Base-by-base conservation (phyloP, 2,329 filamentous ascomycete species). In the Cladosporium sp. region DNA sequence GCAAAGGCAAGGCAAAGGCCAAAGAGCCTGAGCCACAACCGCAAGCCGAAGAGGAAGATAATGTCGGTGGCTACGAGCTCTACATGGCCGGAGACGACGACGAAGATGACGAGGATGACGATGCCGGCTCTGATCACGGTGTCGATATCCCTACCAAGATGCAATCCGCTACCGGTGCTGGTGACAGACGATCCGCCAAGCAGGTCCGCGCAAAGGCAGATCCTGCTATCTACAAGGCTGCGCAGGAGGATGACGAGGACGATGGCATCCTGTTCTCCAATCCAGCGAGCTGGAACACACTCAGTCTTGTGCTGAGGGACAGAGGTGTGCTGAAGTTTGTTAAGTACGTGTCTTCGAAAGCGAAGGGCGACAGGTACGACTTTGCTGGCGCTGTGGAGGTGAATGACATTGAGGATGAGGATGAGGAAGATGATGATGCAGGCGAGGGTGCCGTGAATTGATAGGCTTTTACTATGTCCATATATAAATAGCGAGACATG, bases 301-400 rank as follows among this genome's bases (percentile, higher is more conserved):
- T 99, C 78, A 92, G 88, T 64, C 85, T 99, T 64, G 94, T 97
- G 34, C 78, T 97, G 65, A 84, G 94, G 59, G 94, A 99, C 72
- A 86, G 84, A 65, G 92, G 90, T 14, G 88, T 89, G 14, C 80
- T 99, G 70, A 88, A 90, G 72, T 99, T 99, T 72, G 92, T 97
- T 69, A 99, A 97, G 79, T 99, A 97, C 73, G 88, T 99, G 20
- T 95, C 89, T 74, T 81, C 81, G 60, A 84, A 82, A 52, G 94
- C 94, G 7, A 84, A 84, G 69, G 94, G 94, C 0, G 94, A 97
- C 75, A 82, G 94, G 43, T 97, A 92, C 91, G 94, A 99, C 76
- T 81, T 97, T 51, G 88, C 85, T 49, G 94, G 86, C 0, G 85
- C 86, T 36, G 90, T 89, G 72, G 90, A 88, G 22, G 87, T 96